A percentile compares a stretch with the other conserved stretches of the same genome.
These are phyloP conservation scores for Iris macrosiphon DNA, from an alignment of 106 monocot species.

Conservation along the genomic window DNA sequence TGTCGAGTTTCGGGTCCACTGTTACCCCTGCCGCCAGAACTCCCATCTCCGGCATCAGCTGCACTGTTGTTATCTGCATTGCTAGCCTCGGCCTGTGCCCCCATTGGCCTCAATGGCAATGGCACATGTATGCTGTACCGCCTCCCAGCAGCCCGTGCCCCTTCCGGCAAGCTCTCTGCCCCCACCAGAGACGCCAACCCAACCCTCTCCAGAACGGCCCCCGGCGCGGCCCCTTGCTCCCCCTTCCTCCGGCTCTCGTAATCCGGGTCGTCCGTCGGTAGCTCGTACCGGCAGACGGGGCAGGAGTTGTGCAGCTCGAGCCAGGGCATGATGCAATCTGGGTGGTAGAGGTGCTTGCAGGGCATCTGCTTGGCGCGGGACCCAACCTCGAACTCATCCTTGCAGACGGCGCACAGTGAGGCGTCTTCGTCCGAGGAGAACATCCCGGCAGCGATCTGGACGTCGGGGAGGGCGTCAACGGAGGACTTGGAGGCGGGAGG, in stretches of 20 bases:
- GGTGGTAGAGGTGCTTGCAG: conserved; percentile 85
- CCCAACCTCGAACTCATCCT: conserved; percentile 73
- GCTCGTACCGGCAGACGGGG: conserved; percentile 76
- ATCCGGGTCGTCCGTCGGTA: conserved; percentile 79
- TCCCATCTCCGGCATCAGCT: conserved; percentile 13
- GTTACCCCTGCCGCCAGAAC: conserved; percentile 31
- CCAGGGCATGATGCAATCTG: conserved; percentile 86
- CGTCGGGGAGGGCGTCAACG: conserved; percentile 38
- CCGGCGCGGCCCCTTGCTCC: not conserved
- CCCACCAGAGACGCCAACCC: conserved; percentile 1
- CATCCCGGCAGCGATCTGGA: conserved; percentile 34
- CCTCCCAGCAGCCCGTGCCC: conserved; percentile 50
- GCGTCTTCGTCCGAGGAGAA: conserved; percentile 47
- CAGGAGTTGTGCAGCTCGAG: conserved; percentile 88
- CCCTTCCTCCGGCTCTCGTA: conserved; percentile 44
- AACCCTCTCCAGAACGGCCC: not conserved
- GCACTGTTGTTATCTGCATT: conserved; percentile 14
- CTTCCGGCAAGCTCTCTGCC: conserved; percentile 15
- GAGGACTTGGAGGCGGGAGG: conserved; percentile 80
- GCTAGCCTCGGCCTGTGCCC: conserved; percentile 31
- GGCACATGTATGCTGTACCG: conserved; percentile 83
- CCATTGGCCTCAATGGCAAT: conserved; percentile 47
- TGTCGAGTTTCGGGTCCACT: conserved; percentile 16
- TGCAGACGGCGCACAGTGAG: conserved; percentile 82
- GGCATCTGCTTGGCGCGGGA: conserved; percentile 70